Conservation (phyloP, 2,329 filamentous ascomycete genomes). For the Penicillium corylophilum region DNA sequence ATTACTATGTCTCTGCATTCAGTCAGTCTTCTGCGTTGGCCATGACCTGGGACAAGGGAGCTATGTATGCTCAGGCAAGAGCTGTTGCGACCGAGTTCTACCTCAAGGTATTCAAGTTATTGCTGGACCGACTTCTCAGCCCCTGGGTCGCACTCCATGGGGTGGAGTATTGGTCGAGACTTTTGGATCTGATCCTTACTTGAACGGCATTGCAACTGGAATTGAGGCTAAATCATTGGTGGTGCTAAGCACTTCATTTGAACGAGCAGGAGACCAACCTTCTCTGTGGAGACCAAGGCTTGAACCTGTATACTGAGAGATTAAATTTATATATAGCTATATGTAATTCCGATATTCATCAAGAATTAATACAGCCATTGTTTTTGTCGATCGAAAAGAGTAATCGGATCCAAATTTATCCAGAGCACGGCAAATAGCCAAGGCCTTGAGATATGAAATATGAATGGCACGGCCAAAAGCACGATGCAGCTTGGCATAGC, state of each 20-base stretch:
- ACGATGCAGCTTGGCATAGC: background rate
- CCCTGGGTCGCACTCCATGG: conserved; percentile 20
- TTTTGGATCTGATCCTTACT: conserved; percentile 44
- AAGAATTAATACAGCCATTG: too few species aligned
- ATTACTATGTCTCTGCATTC: conserved; percentile 23
- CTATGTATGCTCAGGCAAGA: conserved; percentile 19
- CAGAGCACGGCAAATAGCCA: background rate
- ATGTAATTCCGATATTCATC: too few species aligned
- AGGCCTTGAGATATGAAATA: background rate
- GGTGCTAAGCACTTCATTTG: conserved; percentile 12
- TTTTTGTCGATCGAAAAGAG: too few species aligned
- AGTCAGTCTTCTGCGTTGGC: conserved; percentile 17
- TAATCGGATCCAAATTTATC: background rate
- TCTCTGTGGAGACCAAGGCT: too few species aligned
- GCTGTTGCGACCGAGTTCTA: conserved; percentile 20
- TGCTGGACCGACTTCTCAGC: conserved; percentile 18
- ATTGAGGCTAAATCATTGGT: conserved; percentile 49
- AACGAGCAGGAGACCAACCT: too few species aligned
- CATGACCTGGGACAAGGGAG: conserved; percentile 22
- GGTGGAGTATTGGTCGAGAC: conserved; percentile 37
- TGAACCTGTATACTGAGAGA: too few species aligned
- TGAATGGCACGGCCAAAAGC: background rate
- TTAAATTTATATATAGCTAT: too few species aligned
- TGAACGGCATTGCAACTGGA: conserved; percentile 42
- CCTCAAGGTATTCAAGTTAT: conserved; percentile 19